Evolutionary conservation across 1,284 basidiomycete genomes (phyloP), one percentile per base, ranked within the genome.

Genomic region (Sanghuangporus sanghuang): DNA sequence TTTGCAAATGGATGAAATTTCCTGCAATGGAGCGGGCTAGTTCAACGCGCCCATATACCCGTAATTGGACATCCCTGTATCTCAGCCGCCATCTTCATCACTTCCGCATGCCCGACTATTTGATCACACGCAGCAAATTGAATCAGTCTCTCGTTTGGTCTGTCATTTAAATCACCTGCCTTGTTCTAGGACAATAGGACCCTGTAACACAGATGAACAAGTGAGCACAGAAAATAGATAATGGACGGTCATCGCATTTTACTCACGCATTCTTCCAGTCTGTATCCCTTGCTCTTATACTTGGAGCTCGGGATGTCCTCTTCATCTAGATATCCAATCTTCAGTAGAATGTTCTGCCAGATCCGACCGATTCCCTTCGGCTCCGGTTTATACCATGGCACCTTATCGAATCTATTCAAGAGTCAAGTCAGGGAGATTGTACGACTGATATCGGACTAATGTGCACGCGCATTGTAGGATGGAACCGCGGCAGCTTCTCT

Each of bases 321-420:
- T 32, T 76, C 73, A 21, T 71, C 71, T 63, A 75, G 71, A 62
- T 71, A 71, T 1, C 77, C 76, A 32, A 76, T 38, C 39, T 65
- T 61, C 5, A 79, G 74, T 11, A 70, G 52, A 2, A 78, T 36
- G 32, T 66, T 40, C 59, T 69, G 65, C 56, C 48, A n/a, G 9
- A 69, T 32, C n/a, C 42, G 35, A 2, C 61, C 59, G 14, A 68
- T 35, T 3, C 66, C 58, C 3, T 71, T 74, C 2, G 64, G 72
- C 60, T 75, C 70, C 0, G 76, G 74, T 64, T 74, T 78, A 67
- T 82, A 82, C 79, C 79, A 81, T 11, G 80, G 80, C 52, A 69
- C 70, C 4, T 74, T 70, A 35, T 71, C 67, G 55, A 65, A 79
- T 65, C 75, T 77, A 53, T 35, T 53, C 21, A 32, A 54, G 16